Base-by-base conservation (phyloP, 805 yeast genomes). In the Saccharomycopsis sp. region DNA sequence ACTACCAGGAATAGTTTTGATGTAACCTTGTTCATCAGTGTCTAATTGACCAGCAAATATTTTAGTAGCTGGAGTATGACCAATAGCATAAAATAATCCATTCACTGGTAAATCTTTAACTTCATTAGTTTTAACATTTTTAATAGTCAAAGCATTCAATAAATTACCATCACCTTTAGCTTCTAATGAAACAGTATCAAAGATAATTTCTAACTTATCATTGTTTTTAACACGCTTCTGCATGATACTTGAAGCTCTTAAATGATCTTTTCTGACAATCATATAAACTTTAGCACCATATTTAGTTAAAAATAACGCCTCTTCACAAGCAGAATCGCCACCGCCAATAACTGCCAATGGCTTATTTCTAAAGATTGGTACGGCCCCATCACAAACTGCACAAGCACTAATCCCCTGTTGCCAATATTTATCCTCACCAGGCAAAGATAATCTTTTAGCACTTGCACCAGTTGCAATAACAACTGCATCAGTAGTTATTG, bases 301-400 rank as follows among this genome's bases (percentile, higher is more conserved):
- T 67, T 93, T 93, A 58, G 99, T 93, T 64, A 93, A 75, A 69
- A 93, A 93, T 54, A 85, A 71, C 26, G 99, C 98, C 71, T 93
- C 99, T 71, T 93, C 99, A 67, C 97, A 95, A 16, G 99, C 99
- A 55, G 97, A 88, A 68, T 93, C 99, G 65, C 99, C 99, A 55
- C 99, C 99, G 50, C 99, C 99, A 55, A 93, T 72, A 47, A 93
- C 99, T 21, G 96, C 97, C 63, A 93, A 77, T 32, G 98, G 97
- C 68, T 88, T 85, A 74, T 93, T 85, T 75, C 97, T 85, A 74
- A 93, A 93, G 57, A 93, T 89, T 57, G 99, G 99, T 40, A 93
- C 95, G 27, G 99, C 99, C 67, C 99, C 99, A 64, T 93, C 99
- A 71, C 99, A 93, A 51, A 93, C 98, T 33, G 99, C 99, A 74